These are phyloP conservation scores for Oxytropis ochrocephala DNA, from an alignment of 306 rosid species.

Conservation along the genomic window DNA sequence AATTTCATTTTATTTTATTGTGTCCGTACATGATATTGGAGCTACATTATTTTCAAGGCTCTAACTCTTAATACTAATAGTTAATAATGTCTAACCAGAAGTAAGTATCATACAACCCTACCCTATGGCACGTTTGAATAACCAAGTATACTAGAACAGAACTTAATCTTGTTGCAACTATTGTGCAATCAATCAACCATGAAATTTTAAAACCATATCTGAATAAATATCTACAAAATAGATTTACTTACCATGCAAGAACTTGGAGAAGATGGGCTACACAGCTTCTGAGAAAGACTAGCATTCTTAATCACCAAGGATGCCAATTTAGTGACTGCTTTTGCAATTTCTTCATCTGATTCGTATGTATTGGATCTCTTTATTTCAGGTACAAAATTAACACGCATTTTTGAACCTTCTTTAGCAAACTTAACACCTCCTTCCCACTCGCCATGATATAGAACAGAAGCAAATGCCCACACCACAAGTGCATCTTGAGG, in stretches of 20 bases:
- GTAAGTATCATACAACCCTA: conserved; percentile 12
- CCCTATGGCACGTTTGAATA: conserved; percentile 3
- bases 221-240: neutral
- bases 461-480: conserved; percentile 64
- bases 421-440: conserved; percentile 62
- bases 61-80: neutral
- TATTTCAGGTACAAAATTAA: conserved; percentile 67
- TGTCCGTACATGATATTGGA: conserved; percentile 10
- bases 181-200: conserved; percentile 7
- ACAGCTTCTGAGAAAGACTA: conserved; percentile 32
- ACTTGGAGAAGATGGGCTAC: conserved; percentile 32
- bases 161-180: conserved; percentile 15
- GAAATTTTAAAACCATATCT: conserved; percentile 10
- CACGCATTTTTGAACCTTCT: conserved; percentile 34
- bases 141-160: conserved; percentile 9
- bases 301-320: conserved; percentile 33
- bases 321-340: conserved; percentile 58
- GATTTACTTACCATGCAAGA: conserved; percentile 51
- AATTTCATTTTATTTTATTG: neutral
- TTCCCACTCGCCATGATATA: conserved; percentile 74
- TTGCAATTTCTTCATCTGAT: conserved; percentile 60
- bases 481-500: conserved; percentile 70
- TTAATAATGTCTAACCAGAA: neutral
- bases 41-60: conserved; percentile 2
- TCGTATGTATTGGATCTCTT: conserved; percentile 28